Base-by-base conservation (phyloP, 2,329 filamentous ascomycete species). In the Cercospora sojina region DNA sequence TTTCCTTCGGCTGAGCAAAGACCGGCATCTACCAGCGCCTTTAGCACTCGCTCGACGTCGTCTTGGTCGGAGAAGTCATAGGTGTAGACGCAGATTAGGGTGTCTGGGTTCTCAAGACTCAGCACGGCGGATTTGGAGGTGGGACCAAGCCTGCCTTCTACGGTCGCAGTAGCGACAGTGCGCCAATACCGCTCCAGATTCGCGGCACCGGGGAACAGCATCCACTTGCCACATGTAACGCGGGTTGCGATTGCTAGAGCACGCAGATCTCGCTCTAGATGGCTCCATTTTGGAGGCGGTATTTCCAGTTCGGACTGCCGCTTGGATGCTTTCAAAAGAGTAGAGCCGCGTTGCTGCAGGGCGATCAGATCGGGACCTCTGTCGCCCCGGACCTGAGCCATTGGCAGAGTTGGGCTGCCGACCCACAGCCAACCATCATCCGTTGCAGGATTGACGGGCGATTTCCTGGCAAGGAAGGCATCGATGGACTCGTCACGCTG, bases 81-180 rank as follows among this genome's bases (percentile, higher is more conserved):
- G 5, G 91, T 96, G 77, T 96, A 96, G 7, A 96, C 82, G 70
- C 90, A 93, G 27, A 96, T 87, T 49, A 95, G 78, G 3, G 66
- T 71, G 51, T 78, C 82, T 25, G 79, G 73, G 18, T 70, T 61
- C 0, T 55, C 13, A 4, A 71, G 62, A 9, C 84, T 77, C 56
- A 82, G 80, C 1, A 90, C 87, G 0, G 88, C 87, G 12, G 93
- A 89, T 78, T 95, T 96, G 9, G 91, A 90, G 1, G 81, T 84
- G 43, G 87, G 85, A 0, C 92, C 92, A 2, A 96, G 84, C 69
- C 90, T 84, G 66, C 90, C 88, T 31, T 86, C 84, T 12, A 86
- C 85, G 0, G 91, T 91, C 2, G 87, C 90, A 60, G 83, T 83
- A 4, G 88, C 90, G 9, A 96, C 82, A 8, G 83, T 80, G 5